Evolutionary conservation across 2,329 filamentous ascomycete species (phyloP), one percentile per base, ranked within the genome.

Genomic region (Apiospora marii): DNA sequence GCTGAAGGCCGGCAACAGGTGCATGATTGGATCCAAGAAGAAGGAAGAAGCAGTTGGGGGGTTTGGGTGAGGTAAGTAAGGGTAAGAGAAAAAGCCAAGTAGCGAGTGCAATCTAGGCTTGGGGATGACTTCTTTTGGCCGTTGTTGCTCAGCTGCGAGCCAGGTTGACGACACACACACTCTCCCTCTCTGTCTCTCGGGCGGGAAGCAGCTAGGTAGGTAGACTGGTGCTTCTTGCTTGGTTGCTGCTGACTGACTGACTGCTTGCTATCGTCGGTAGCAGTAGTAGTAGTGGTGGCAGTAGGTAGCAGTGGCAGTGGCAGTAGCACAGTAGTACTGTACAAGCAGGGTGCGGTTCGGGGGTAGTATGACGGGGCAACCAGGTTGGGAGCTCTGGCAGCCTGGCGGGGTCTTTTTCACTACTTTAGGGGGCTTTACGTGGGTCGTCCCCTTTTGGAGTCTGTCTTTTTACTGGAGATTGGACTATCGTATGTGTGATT

Each of bases 1-100:
- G 61, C 68, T 71, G 53, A 70, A 58, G 71, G 69, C 58, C 70
- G 71, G 68, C 68, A 14, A 71, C n/a, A 72, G 48, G 69, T 71
- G 71, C 71, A 72, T 72, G 53, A 58, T 67, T 53, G 46, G 68
- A 24, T 70, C 46, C 14, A 22, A 64, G 44, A 37, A 69, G 67
- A 37, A 49, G 10, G 44, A 34, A 30, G 48, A 49, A 30, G 44
- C n/a, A 69, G 67, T 30, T 27, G 16, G 67, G 19, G 43, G 13
- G 43, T 4, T 30, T 30, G 2, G 12, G 30, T 16, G 43, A n/a
- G 34, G 61, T 41, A 34, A 64, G n/a, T n/a, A n/a, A n/a, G n/a
- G 49, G 49, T 27, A n/a, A 48, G 48, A 43, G 58, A 64, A 44
- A n/a, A 41, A 34, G 43, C 37, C 37, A 49, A 30, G 37, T 37